Evolutionary conservation across 2,329 filamentous ascomycete genomes (phyloP).

Genomic region (Ciborinia camelliae): DNA sequence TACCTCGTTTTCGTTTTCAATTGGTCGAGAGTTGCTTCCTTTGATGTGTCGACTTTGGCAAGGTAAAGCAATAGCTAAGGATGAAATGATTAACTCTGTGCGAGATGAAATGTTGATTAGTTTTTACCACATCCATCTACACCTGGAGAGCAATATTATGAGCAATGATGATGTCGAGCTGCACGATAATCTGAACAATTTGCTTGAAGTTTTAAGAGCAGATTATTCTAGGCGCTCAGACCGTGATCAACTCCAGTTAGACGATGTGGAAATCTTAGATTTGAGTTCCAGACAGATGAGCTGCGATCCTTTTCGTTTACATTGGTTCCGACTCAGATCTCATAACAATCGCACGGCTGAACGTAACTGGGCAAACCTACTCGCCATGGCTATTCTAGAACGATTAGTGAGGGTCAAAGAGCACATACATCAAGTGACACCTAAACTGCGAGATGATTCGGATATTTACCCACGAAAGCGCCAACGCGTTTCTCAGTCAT

Average conservation of each 20-base stretch:
- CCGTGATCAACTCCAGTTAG: conserved; percentile 70
- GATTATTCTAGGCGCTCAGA: conserved; percentile 75
- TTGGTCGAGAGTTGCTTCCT: conserved; percentile 61
- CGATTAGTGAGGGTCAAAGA: conserved; percentile 29
- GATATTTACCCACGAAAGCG: conserved; percentile 35
- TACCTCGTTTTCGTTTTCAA: conserved; percentile 55
- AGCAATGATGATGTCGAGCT: conserved; percentile 40
- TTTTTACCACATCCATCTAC: conserved; percentile 62
- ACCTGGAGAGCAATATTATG: conserved; percentile 55
- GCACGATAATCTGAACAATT: conserved; percentile 52
- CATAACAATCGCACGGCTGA: conserved; percentile 52
- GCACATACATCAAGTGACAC: conserved; percentile 9
- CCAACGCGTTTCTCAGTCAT: conserved; percentile 28
- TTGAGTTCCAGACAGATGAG: conserved; percentile 31
- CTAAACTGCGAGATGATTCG: conserved; percentile 20
- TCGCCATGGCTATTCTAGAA: conserved; percentile 58
- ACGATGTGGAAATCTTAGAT: conserved; percentile 58
- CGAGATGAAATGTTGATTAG: conserved; percentile 76
- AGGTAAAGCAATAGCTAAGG: conserved; percentile 59
- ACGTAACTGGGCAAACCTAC: conserved; percentile 57
- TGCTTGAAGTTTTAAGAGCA: conserved; percentile 67
- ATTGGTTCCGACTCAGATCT: conserved; percentile 52
- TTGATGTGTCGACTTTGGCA: conserved; percentile 76
- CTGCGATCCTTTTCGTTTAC: conserved; percentile 43
- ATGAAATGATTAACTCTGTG: conserved; percentile 54